Conservation (phyloP, 1,284 basidiomycete species). For the Ustilago curta region DNA sequence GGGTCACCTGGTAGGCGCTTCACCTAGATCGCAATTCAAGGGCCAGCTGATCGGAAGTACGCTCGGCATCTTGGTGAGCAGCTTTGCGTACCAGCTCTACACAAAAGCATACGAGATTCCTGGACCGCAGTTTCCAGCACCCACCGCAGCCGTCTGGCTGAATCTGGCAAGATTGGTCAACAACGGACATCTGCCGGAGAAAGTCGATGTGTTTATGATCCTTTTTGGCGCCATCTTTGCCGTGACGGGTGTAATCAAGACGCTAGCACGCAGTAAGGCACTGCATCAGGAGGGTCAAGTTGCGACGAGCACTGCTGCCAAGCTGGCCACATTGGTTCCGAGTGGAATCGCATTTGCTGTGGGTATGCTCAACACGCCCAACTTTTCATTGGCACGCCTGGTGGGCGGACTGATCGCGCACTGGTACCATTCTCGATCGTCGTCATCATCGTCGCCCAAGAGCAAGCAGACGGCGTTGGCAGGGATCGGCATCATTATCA, state of each 20-base stretch:
- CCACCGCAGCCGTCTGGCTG: slow-evolving; percentile 84
- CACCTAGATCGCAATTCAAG: slow-evolving; percentile 69
- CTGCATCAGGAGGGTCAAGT: slow-evolving; percentile 18
- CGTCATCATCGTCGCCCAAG: slow-evolving; percentile 1
- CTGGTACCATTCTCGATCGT: slow-evolving; percentile 69
- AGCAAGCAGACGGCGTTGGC: slow-evolving; percentile 22
- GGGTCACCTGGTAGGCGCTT: slow-evolving; percentile 79
- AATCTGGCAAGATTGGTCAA: slow-evolving; percentile 86
- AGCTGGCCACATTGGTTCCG: slow-evolving; percentile 30
- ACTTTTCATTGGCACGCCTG: slow-evolving; percentile 90
- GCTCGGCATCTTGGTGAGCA: slow-evolving; percentile 84
- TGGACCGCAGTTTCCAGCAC: slow-evolving; percentile 90
- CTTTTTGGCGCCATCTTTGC: slow-evolving; percentile 75
- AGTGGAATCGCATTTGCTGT: slow-evolving; percentile 72
- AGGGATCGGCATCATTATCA: slow-evolving; percentile 83
- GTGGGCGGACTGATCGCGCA: slow-evolving; percentile 84
- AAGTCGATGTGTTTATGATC: slow-evolving; percentile 84
- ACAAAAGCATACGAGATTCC: slow-evolving; percentile 80
- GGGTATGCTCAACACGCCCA: slow-evolving; percentile 90
- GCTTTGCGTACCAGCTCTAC: slow-evolving; percentile 88
- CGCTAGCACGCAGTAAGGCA: slow-evolving; percentile 71
- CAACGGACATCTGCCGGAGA: slow-evolving; percentile 82
- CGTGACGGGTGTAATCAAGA: slow-evolving; percentile 74
- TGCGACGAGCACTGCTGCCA: slow-evolving; percentile 22
- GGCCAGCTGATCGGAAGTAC: slow-evolving; percentile 73